Conservation (phyloP, 768 basidiomycete genomes). For the Chiua virens region DNA sequence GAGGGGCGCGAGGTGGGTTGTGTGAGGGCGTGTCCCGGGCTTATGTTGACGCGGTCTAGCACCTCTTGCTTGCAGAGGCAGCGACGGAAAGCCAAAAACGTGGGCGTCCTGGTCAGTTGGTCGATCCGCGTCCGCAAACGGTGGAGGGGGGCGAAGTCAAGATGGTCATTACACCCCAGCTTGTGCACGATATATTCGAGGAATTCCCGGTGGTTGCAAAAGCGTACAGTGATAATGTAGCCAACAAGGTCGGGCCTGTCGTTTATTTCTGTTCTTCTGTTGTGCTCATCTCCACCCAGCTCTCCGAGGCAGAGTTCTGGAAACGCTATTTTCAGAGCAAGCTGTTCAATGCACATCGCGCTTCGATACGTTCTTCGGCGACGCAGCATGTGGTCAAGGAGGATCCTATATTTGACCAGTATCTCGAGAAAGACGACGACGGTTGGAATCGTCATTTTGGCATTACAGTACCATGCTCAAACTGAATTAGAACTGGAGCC, state of each 20-base stretch:
- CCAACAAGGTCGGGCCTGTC: conserved; percentile 59
- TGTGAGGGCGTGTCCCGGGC: not conserved
- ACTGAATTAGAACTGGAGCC: conserved; percentile 68
- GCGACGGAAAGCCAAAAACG: conserved; percentile 71
- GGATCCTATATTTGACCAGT: conserved; percentile 93
- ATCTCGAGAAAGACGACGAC: conserved; percentile 95
- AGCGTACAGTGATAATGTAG: conserved; percentile 92
- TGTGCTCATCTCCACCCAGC: conserved; percentile 42
- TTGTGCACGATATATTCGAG: conserved; percentile 95
- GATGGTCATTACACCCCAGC: conserved; percentile 86
- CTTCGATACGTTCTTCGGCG: conserved; percentile 85
- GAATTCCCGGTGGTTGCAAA: conserved; percentile 94
- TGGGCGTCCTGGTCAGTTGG: conserved; percentile 82
- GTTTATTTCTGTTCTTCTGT: not conserved
- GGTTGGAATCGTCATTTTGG: conserved; percentile 47
- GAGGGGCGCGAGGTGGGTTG: conserved; percentile 81
- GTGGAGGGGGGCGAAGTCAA: conserved; percentile 84
- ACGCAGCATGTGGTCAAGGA: conserved; percentile 83
- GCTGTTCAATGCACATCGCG: conserved; percentile 92
- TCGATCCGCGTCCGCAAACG: conserved; percentile 85
- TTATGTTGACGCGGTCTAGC: conserved; percentile 43
- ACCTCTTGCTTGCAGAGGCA: conserved; percentile 73
- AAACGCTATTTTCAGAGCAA: conserved; percentile 95
- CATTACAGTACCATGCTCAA: not conserved
- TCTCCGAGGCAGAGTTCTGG: conserved; percentile 94